These are phyloP conservation scores for Zoysia pacifica DNA, from an alignment of 176 grass and related monocot genomes.

Conservation along the genomic window DNA sequence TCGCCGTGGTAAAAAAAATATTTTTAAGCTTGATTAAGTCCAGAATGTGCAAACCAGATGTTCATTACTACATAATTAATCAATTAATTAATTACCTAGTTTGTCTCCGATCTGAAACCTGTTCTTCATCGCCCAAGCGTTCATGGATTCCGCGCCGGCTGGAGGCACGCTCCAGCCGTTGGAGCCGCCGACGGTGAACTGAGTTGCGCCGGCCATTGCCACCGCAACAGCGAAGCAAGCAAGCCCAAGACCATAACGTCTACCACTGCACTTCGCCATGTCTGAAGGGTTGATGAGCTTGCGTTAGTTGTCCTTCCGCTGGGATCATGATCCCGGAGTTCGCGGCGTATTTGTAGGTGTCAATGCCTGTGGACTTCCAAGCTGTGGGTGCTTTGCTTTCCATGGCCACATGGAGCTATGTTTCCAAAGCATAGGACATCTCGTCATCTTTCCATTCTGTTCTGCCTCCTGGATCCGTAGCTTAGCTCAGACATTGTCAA, in stretches of 20 bases:
- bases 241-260: slow-evolving; percentile 15
- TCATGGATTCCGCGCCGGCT: slow-evolving; percentile 50
- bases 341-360: slow-evolving; percentile 54
- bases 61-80: too few relatives aligned
- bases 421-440: slow-evolving; percentile 27
- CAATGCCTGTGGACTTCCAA: slow-evolving; percentile 43
- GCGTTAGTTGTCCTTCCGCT: not conserved
- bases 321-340: not conserved
- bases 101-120: slow-evolving; percentile 66
- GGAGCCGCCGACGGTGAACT: slow-evolving; percentile 69
- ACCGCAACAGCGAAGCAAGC: slow-evolving; percentile 39
- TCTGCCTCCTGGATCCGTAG: slow-evolving; percentile 32
- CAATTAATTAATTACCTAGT: slow-evolving; percentile 40
- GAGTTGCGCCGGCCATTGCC: slow-evolving; percentile 45
- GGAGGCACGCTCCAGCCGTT: slow-evolving; percentile 62
- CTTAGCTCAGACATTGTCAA: slow-evolving; percentile 34
- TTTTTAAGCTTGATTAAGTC: too few relatives aligned
- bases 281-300: not conserved
- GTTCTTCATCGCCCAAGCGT: slow-evolving; percentile 59
- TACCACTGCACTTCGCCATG: slow-evolving; percentile 43
- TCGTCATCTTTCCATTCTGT: slow-evolving; percentile 40
- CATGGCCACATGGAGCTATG: slow-evolving; percentile 40
- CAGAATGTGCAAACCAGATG: too few relatives aligned
- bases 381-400: slow-evolving; percentile 53
- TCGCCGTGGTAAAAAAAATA: too few relatives aligned